Base-by-base conservation (phyloP, 1,284 basidiomycete species). In the Ceratobasidium sp. region DNA sequence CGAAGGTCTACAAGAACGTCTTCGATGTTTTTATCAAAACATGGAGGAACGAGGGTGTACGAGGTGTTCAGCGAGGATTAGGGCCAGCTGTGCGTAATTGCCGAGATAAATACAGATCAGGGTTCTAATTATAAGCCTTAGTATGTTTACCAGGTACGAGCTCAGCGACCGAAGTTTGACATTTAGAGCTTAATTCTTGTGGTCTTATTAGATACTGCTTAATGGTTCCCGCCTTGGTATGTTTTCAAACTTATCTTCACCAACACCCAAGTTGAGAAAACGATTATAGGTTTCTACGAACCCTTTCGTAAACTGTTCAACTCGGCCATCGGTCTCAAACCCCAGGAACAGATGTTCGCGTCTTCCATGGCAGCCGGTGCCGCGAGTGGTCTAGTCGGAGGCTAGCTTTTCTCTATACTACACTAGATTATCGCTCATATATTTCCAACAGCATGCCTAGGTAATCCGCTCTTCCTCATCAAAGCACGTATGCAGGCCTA, bases 401-500 rank as follows among this genome's bases (percentile, higher is more conserved):
- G 95, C 95, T 80, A 79, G 88, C 85, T 33, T 6, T 28, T n/a
- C 53, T 18, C 28, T 58, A 33, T 40, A 5, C 28, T 40, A 5
- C 28, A 60, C 46, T 68, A 26, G 78, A 68, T 60, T 78, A 40
- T 70, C 5, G 12, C n/a, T 10, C 6, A 49, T 80, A 26, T 77
- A 26, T 77, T 10, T 33, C 33, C 33, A 33, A 33, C 80, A 95
- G 97, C 97, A 0, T 90, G 92, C 53, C 87, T 98, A 49, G 97
- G 97, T 67, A 99, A 97, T 83, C 97, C 98, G 0, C 88, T 99
- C 20, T 99, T 98, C 87, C 88, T 99, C 70, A 92, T 99, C 84
- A 99, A 99, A 87, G 97, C 97, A 7, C 91, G 97, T 64, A 97
- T 99, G 92, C 97, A 99, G 88, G 97, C 96, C 44, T 98, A 96